These are phyloP conservation scores for Dujonia santamariae DNA, from an alignment of 1,139 yeast genomes.

Conservation along the genomic window DNA sequence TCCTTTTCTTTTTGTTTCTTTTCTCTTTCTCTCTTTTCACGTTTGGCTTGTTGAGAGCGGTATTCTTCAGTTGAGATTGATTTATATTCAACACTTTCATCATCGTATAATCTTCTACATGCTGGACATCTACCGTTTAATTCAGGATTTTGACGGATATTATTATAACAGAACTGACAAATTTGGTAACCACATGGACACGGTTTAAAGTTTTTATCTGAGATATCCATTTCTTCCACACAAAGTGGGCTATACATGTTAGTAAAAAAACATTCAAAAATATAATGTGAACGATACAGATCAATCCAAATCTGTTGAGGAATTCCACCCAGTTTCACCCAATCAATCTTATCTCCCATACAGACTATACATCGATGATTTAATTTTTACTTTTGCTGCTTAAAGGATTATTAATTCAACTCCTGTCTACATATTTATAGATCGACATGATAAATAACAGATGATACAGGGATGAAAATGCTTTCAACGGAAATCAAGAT, in stretches of 20 bases:
- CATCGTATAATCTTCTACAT: constrained; percentile 91
- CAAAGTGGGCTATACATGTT: constrained; percentile 71
- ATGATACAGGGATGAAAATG: too few species aligned
- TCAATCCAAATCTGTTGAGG: too few species aligned
- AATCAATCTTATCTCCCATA: too few species aligned
- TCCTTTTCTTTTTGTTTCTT: constrained; percentile 89
- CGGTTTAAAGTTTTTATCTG: constrained; percentile 95
- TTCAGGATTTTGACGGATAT: constrained; percentile 92
- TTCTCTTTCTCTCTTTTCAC: constrained; percentile 79
- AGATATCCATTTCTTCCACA: constrained; percentile 95
- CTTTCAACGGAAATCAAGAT: too few species aligned
- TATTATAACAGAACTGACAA: constrained; percentile 97
- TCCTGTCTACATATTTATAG: too few species aligned
- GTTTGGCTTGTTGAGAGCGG: constrained; percentile 72
- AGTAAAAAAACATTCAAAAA: constrained; percentile 19
- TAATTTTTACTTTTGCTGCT: too few species aligned
- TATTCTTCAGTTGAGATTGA: constrained; percentile 82
- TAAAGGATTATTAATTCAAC: too few species aligned
- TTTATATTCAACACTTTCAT: constrained; percentile 86
- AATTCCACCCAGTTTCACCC: too few species aligned
- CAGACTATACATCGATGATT: too few species aligned
- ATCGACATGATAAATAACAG: too few species aligned
- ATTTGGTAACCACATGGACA: constrained; percentile 99
- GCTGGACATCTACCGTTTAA: constrained; percentile 97
- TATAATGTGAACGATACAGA: too few species aligned